Conservation (phyloP, 169 alveolate genomes). For the Perkinsus olseni region DNA sequence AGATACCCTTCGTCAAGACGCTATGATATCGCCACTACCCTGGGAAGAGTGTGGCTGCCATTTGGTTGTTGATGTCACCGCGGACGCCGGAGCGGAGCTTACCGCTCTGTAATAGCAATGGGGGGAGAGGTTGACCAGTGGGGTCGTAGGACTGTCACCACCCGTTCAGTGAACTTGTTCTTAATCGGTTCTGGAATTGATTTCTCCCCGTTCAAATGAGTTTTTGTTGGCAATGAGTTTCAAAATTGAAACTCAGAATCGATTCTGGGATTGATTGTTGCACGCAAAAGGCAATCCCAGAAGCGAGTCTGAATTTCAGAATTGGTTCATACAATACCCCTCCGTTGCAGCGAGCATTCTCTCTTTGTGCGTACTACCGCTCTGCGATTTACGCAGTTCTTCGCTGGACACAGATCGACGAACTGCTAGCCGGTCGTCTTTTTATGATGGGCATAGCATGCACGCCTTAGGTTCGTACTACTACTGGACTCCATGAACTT, state of each 20-base stretch:
- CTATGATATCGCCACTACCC: not conserved
- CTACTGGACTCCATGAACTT: constrained; percentile 64
- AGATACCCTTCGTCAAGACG: not conserved
- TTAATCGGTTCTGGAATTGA: not conserved
- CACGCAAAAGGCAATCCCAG: too few relatives aligned
- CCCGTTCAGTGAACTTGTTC: not conserved
- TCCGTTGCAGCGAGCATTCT: too few relatives aligned
- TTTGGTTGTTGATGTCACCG: not conserved
- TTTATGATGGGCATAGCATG: not conserved
- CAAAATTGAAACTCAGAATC: too few relatives aligned
- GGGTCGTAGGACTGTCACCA: not conserved
- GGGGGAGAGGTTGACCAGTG: not conserved
- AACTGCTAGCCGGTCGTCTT: too few relatives aligned
- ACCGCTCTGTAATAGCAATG: not conserved
- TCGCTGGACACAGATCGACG: not conserved
- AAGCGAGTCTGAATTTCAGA: too few relatives aligned
- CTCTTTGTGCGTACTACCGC: not conserved
- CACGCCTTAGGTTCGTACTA: not conserved
- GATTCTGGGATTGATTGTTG: too few relatives aligned
- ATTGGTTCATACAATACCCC: too few relatives aligned
- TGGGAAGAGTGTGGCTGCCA: not conserved
- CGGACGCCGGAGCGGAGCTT: not conserved
- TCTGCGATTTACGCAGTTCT: not conserved
- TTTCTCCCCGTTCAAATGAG: too few relatives aligned
- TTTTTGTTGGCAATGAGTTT: too few relatives aligned